Evolutionary conservation across 2,329 filamentous ascomycete genomes (phyloP).

Genomic region (Colletotrichum sp.): DNA sequence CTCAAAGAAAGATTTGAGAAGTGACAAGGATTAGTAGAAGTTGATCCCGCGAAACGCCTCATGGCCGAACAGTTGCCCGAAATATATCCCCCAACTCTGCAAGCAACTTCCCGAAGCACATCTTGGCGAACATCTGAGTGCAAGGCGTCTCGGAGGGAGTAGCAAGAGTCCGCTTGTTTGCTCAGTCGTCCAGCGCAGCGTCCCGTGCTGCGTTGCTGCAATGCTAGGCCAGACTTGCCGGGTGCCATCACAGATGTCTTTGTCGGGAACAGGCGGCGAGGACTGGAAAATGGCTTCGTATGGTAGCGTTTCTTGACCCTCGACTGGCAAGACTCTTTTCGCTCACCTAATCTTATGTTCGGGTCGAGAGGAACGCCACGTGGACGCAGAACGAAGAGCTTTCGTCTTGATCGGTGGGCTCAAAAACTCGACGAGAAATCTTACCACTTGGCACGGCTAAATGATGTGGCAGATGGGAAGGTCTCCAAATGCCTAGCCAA

Average conservation of each 20-base stretch:
- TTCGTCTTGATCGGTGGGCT: not conserved
- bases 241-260: not conserved
- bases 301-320: not conserved
- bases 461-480: not conserved
- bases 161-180: not conserved
- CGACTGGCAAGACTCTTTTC: not conserved
- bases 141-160: not conserved
- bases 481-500: not conserved
- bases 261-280: not conserved
- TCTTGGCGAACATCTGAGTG: not conserved
- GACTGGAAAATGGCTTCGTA: not conserved
- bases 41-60: not conserved
- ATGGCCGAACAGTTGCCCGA: not conserved
- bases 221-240: not conserved
- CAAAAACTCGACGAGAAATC: not conserved
- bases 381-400: not conserved
- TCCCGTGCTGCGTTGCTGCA: not conserved
- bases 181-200: not conserved
- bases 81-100: not conserved
- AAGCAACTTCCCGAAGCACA: not conserved
- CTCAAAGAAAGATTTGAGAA: not conserved
- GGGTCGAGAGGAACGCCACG: not conserved
- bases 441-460: not conserved
- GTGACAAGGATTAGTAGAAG: not conserved
- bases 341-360: not conserved